Conservation (phyloP, 352 stramenopile genomes). For the Phytophthora pistaciae region DNA sequence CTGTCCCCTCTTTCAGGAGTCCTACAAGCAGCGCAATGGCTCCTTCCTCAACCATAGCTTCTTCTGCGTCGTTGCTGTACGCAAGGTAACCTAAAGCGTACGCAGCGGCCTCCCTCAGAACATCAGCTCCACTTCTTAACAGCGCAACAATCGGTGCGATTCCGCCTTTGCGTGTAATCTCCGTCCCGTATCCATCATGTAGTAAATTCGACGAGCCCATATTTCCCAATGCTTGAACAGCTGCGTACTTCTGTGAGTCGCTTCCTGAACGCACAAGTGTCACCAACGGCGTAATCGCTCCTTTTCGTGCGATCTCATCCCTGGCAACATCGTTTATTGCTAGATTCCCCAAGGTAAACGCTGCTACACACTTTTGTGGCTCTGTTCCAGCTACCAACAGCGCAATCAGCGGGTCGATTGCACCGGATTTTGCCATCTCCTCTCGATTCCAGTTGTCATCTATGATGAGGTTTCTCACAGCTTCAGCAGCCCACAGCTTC, state of each 20-base stretch:
- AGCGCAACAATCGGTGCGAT: not conserved
- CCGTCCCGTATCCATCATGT: not conserved
- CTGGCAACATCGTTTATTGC: not conserved
- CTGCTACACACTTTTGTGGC: not conserved
- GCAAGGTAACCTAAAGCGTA: not conserved
- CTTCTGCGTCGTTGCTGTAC: not conserved
- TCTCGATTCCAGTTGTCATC: not conserved
- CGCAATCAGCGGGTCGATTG: not conserved
- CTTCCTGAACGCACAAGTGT: not conserved
- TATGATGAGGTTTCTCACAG: not conserved
- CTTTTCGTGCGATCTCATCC: not conserved
- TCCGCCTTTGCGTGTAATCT: not conserved
- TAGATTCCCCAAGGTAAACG: slow-evolving; percentile 6
- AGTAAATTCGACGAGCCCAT: not conserved
- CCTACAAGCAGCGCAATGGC: not conserved
- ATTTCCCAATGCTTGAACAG: not conserved
- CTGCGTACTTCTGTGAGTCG: not conserved
- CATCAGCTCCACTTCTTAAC: not conserved
- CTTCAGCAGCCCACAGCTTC: not conserved
- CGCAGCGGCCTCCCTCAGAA: not conserved
- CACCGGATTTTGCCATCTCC: not conserved
- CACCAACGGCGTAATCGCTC: not conserved
- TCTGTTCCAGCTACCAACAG: slow-evolving; percentile 6
- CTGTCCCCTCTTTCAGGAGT: not conserved
- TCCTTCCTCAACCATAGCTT: slow-evolving; percentile 1